Percentiles rank a stretch among this genome's conserved stretches.
Evolutionary conservation across 164 flowering plant species (phyloP).

Genomic region (Pachysandra terminalis): DNA sequence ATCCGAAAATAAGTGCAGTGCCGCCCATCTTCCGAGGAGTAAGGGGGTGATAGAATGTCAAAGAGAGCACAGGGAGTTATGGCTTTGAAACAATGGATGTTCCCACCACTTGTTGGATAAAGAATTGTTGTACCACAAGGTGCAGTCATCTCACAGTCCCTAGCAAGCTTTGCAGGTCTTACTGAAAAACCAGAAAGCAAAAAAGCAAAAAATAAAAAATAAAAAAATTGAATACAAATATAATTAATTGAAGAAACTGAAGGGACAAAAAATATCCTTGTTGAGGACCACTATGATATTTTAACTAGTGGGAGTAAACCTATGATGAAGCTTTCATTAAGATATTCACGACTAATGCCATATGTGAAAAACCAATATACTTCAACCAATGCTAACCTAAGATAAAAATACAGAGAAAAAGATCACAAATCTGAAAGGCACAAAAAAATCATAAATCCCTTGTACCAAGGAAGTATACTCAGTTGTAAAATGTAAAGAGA

Average conservation of each 20-base stretch:
- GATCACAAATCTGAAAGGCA: no score
- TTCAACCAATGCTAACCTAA: no score
- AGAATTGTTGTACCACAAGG: conserved; percentile 65
- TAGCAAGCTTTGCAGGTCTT: conserved; percentile 61
- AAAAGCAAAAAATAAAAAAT: not conserved
- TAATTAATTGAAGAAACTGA: not conserved
- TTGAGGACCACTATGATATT: not conserved
- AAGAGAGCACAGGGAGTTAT: conserved; percentile 75
- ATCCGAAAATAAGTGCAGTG: conserved; percentile 62
- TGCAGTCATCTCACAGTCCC: conserved; percentile 57
- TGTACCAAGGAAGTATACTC: not conserved
- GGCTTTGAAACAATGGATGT: conserved; percentile 71
- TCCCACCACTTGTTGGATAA: conserved; percentile 69
- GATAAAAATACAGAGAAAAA: not conserved
- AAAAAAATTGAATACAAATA: no score
- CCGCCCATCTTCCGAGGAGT: conserved; percentile 61
- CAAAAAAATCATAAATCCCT: not conserved
- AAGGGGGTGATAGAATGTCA: conserved; percentile 72
- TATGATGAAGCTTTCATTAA: not conserved
- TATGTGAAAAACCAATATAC: not conserved
- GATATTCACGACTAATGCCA: not conserved
- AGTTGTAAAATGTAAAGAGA: not conserved
- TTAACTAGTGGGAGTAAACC: not conserved
- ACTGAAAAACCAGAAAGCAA: conserved; percentile 31
- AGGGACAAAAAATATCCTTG: not conserved